These are phyloP conservation scores for Leccinellum albellum DNA, from an alignment of 768 basidiomycete genomes.

Conservation along the genomic window DNA sequence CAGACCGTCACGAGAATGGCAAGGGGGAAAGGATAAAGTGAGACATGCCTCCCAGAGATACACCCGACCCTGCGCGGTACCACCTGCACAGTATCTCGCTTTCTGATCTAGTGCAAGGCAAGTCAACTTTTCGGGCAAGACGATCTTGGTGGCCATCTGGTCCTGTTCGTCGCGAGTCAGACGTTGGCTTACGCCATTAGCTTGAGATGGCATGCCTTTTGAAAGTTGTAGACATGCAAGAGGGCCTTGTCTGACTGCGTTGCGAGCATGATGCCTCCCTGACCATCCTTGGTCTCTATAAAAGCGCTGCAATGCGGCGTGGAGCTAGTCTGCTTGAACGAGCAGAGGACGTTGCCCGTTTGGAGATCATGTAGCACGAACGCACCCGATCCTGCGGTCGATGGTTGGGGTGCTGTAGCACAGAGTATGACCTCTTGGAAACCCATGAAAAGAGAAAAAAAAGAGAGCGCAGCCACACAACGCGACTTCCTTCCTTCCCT, in stretches of 20 bases:
- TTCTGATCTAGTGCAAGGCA: conserved; percentile 72
- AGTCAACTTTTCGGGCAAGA: conserved; percentile 85
- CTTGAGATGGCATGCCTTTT: conserved; percentile 61
- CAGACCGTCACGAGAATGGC: conserved; percentile 18
- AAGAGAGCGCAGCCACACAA: conserved; percentile 16
- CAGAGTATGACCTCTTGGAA: conserved; percentile 70
- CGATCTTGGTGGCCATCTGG: conserved; percentile 80
- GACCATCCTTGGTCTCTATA: conserved; percentile 61
- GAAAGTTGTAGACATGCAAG: conserved; percentile 87
- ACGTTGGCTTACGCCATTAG: not conserved
- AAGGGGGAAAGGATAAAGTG: not conserved
- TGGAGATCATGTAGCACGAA: conserved; percentile 81
- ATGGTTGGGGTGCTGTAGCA: conserved; percentile 45
- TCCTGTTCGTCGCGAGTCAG: conserved; percentile 50
- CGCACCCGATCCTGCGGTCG: conserved; percentile 52
- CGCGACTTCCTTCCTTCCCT: not conserved
- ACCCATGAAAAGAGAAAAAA: conserved; percentile 34
- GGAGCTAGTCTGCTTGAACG: conserved; percentile 84
- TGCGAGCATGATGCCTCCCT: conserved; percentile 82
- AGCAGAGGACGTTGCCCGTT: conserved; percentile 68
- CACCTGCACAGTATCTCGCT: conserved; percentile 82
- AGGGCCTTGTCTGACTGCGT: conserved; percentile 87
- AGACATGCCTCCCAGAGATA: conserved; percentile 91
- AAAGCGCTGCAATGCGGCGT: conserved; percentile 61
- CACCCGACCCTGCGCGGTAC: conserved; percentile 82